Base-by-base conservation (phyloP, 257 asterid species). In the Fraxinus cuspidata region DNA sequence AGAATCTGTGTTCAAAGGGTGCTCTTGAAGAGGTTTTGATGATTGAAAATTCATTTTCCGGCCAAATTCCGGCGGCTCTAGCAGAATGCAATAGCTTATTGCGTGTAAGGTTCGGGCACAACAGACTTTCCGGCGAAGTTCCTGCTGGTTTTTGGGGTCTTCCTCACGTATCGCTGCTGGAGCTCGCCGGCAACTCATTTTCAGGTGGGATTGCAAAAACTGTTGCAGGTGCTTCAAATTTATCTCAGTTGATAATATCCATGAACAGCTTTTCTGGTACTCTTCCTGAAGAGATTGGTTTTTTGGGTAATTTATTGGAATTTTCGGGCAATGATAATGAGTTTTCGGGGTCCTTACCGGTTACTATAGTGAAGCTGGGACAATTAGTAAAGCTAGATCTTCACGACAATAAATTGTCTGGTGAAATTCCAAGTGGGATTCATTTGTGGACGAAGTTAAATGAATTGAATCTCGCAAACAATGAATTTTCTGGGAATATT, bases 101-200 rank as follows among this genome's bases (percentile, higher is more conserved):
- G 76, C 97, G 99, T 0, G 87, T 96, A 83, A 87, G 99, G 66
- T 85, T 93, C 35, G 91, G 92, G 78, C 87, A 84, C 81, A 96
- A 96, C 81, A 80, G 83, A 25, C 87, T 96, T 53, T 85, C 96
- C 63, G 98, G 99, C 0, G 86, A 74, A 27, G 89, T 96, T 15
- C 99, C 99, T 32, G 90, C 64, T 8, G 91, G 88, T 16, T 77
- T 96, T 73, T 96, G 99, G 99, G 97, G 99, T 18, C 90, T 96
- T 53, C 99, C 98, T 0, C 98, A 87, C 80, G 90, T 93, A 23
- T 93, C 96, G 0, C 76, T 96, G 63, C 92, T 96, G 11, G 99
- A 96, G 88, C 92, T 96, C 71, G 16, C 82, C 1, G 88, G 87
- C 68, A 96, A 96, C 73, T 88, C 88, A 5, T 90, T 96, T 40